phyloP scores from a whole-genome alignment of 495 filamentous ascomycete genomes.

The Parmelia sp. region DNA sequence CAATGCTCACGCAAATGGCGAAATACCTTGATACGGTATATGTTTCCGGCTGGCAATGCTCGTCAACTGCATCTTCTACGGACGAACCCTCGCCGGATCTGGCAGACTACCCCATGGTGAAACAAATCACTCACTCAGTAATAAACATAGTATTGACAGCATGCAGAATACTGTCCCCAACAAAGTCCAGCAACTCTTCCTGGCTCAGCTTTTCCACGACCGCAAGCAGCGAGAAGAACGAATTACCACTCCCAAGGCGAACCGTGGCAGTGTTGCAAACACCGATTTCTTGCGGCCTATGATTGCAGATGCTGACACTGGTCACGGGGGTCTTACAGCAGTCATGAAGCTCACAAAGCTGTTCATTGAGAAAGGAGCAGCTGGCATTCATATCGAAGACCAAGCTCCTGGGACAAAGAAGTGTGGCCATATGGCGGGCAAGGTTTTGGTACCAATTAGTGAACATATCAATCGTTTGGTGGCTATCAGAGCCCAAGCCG shows the following conservation, averaged over 20 bases:
- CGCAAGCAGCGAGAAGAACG: constrained; percentile 97
- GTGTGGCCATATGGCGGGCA: constrained; percentile 98
- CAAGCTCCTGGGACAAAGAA: constrained; percentile 99
- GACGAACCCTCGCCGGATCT: constrained; percentile 97
- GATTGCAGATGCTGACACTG: constrained; percentile 95
- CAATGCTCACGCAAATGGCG: constrained; percentile 98
- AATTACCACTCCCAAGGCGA: constrained; percentile 64
- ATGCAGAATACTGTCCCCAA: constrained; percentile 89
- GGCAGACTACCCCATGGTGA: constrained; percentile 93
- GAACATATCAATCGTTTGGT: constrained; percentile 98
- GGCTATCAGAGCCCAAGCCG: constrained; percentile 92
- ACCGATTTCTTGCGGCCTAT: constrained; percentile 93
- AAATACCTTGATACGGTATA: constrained; percentile 98
- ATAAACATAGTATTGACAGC: constrained; percentile 11
- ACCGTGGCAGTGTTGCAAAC: constrained; percentile 70
- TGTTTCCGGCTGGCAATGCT: constrained; percentile 98
- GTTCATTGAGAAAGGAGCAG: constrained; percentile 93
- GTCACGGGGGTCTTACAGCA: constrained; percentile 92
- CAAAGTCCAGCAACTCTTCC: constrained; percentile 94
- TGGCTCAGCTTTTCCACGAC: constrained; percentile 98
- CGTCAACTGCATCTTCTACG: constrained; percentile 85
- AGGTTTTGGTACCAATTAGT: constrained; percentile 92
- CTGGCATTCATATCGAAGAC: constrained; percentile 97
- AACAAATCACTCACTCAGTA: constrained; percentile 22
- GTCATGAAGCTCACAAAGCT: constrained; percentile 99